Conservation (phyloP, 352 stramenopile genomes). For the Globisporangium acanthophoron region DNA sequence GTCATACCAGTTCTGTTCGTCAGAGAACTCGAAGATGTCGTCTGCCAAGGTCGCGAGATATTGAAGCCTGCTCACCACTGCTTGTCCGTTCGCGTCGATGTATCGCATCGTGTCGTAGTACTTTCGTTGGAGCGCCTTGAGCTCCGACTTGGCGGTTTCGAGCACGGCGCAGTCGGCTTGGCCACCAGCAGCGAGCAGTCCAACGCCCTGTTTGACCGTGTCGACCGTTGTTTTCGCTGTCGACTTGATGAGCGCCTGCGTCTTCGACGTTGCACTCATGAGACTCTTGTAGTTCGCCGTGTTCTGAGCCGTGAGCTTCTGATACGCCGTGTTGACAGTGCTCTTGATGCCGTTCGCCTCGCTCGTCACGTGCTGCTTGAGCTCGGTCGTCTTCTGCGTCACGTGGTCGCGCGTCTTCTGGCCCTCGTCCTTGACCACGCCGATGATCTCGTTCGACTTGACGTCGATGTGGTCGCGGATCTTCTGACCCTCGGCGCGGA, state of each 20-base stretch:
- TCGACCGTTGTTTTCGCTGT: no score
- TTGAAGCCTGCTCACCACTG: no score
- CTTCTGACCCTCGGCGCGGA: constrained; percentile 1
- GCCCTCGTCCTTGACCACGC: constrained; percentile 11
- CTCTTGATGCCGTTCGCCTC: background rate
- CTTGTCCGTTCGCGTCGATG: no score
- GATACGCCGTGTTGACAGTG: constrained; percentile 6
- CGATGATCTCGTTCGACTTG: constrained; percentile 8
- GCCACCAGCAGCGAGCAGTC: no score
- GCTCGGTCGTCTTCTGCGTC: constrained; percentile 1
- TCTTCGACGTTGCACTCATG: background rate
- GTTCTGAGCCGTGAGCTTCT: background rate
- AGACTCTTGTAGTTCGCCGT: background rate
- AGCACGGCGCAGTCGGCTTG: no score
- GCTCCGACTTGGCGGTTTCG: no score
- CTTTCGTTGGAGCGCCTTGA: no score
- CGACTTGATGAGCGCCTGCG: background rate
- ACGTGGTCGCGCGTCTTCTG: constrained; percentile 6
- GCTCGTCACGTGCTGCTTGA: constrained; percentile 1
- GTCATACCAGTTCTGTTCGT: no score
- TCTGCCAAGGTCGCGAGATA: no score
- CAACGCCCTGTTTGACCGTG: no score
- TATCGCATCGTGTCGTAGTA: no score
- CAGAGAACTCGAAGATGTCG: no score
- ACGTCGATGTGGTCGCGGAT: constrained; percentile 11